These are phyloP conservation scores for Yamadazyma aaseri DNA, from an alignment of 1,139 yeast species.

Conservation along the genomic window DNA sequence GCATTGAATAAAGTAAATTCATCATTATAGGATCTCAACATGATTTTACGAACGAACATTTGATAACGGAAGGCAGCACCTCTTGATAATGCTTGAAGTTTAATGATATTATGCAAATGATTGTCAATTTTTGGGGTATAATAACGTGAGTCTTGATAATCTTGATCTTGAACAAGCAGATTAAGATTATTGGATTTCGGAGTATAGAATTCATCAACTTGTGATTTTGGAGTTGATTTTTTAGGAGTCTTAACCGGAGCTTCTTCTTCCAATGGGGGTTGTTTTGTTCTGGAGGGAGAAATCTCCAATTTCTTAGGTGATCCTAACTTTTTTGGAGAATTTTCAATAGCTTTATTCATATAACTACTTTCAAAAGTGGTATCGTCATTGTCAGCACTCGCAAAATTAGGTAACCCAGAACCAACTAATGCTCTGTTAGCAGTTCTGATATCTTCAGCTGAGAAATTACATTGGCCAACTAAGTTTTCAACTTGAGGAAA, in stretches of 20 bases:
- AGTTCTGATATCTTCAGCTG: constrained; percentile 62
- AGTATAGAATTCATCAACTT: constrained; percentile 10
- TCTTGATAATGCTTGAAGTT: constrained; percentile 61
- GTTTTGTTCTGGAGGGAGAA: constrained; percentile 1
- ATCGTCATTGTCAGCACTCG: constrained; percentile 35
- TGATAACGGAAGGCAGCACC: constrained; percentile 65
- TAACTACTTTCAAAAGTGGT: constrained; percentile 20
- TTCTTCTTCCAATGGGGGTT: constrained; percentile 16
- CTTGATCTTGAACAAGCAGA: neutral
- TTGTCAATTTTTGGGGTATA: constrained; percentile 27
- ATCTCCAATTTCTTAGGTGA: constrained; percentile 12
- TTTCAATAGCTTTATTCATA: constrained; percentile 22
- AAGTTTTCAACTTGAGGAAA: constrained; percentile 65
- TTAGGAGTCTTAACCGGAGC: constrained; percentile 1
- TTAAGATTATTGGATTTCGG: constrained; percentile 7
- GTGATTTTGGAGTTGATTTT: neutral
- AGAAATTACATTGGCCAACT: constrained; percentile 62
- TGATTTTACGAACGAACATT: constrained; percentile 59
- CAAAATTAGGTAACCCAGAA: constrained; percentile 63
- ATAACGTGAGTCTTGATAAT: constrained; percentile 13
- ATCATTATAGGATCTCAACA: constrained; percentile 53
- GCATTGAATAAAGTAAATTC: constrained; percentile 40
- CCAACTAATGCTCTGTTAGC: constrained; percentile 70
- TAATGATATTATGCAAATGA: constrained; percentile 27
- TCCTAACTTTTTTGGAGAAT: constrained; percentile 13